Percentiles rank a stretch among this genome's conserved stretches.
phyloP scores from a whole-genome alignment of 257 asterid genomes.

The Nicotiana attenuata region DNA sequence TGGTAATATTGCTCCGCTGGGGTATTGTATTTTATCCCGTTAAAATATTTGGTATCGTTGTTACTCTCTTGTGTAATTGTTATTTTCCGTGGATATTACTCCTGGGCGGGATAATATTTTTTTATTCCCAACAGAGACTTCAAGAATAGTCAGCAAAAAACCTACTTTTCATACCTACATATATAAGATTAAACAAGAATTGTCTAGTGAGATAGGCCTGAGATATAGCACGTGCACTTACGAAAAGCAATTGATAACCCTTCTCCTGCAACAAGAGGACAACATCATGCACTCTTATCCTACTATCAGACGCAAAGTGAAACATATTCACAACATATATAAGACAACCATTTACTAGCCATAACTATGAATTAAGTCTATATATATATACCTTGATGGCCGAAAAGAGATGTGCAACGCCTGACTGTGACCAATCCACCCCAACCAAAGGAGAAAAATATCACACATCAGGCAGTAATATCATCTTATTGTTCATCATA shows the following conservation, averaged over 20 bases:
- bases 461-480: too few species aligned
- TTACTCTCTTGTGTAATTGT: too few species aligned
- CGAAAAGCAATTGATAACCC: slow-evolving; percentile 71
- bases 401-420: slow-evolving; percentile 74
- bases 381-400: slow-evolving; percentile 79
- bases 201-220: slow-evolving; percentile 69
- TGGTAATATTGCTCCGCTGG: too few species aligned
- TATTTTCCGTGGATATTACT: too few species aligned
- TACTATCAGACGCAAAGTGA: not conserved
- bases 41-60: too few species aligned
- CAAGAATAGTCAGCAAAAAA: too few species aligned
- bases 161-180: slow-evolving; percentile 42
- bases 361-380: not conserved
- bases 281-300: not conserved
- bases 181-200: slow-evolving; percentile 56
- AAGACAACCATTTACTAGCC: not conserved
- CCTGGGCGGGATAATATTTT: too few species aligned
- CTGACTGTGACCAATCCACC: slow-evolving; percentile 79
- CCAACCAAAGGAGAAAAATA: slow-evolving; percentile 90
- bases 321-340: not conserved
- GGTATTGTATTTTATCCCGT: too few species aligned
- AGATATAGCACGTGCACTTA: slow-evolving; percentile 74
- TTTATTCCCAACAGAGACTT: too few species aligned
- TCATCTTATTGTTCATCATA: too few species aligned
- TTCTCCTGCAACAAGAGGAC: slow-evolving; percentile 55